These are phyloP conservation scores for Leucosporidium creatinivorum DNA, from an alignment of 768 basidiomycete genomes.

Conservation along the genomic window DNA sequence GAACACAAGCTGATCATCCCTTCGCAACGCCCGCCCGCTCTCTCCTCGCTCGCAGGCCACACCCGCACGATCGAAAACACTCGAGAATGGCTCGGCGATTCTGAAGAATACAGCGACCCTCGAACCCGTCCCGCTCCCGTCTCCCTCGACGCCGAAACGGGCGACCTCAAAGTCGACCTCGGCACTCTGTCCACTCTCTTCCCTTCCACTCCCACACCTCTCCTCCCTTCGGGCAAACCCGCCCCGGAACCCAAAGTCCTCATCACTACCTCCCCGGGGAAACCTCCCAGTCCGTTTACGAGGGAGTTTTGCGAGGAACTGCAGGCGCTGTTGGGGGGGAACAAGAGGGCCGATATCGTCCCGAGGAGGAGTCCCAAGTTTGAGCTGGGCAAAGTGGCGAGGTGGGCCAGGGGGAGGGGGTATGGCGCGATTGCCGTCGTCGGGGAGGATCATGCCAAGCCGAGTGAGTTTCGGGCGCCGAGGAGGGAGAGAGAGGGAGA, in stretches of 20 bases:
- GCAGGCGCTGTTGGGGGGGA: conserved; percentile 43
- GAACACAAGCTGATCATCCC: too few species aligned
- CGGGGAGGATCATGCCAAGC: conserved; percentile 89
- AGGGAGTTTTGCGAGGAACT: conserved; percentile 34
- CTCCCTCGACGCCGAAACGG: conserved; percentile 39
- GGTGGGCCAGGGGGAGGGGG: conserved; percentile 83
- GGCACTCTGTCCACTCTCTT: conserved; percentile 37
- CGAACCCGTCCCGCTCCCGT: conserved; percentile 32
- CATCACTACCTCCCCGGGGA: conserved; percentile 33
- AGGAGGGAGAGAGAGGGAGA: neutral
- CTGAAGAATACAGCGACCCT: conserved; percentile 27
- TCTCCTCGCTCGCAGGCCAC: conserved; percentile 11
- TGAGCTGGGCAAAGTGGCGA: conserved; percentile 87
- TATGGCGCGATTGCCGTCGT: conserved; percentile 86
- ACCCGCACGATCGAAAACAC: conserved; percentile 76
- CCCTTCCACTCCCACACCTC: conserved; percentile 48
- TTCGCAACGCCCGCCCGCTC: too few species aligned
- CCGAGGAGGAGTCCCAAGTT: conserved; percentile 84
- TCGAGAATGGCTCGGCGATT: conserved; percentile 55
- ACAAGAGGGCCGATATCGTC: conserved; percentile 51
- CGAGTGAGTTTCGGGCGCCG: conserved; percentile 57
- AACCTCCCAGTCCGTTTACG: conserved; percentile 29
- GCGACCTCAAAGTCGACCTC: conserved; percentile 44
- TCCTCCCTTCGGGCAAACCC: conserved; percentile 51
- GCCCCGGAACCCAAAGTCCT: conserved; percentile 31